These are phyloP conservation scores for Phytophthora sp. DNA, from an alignment of 352 stramenopile species.

Conservation along the genomic window DNA sequence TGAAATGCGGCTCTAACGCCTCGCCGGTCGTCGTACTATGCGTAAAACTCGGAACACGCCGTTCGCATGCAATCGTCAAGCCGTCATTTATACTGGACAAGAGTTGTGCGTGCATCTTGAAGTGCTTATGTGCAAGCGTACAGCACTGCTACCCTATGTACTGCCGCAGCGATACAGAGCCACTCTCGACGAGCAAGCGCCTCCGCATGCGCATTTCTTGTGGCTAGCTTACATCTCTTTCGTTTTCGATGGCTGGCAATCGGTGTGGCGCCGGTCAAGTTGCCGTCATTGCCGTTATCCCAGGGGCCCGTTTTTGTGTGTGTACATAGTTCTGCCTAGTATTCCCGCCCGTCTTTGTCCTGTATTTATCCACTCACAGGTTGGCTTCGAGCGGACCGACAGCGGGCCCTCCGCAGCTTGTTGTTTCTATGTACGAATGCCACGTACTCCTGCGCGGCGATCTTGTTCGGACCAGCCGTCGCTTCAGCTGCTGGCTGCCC, in stretches of 20 bases:
- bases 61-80: not conserved
- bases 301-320: conserved; percentile 26
- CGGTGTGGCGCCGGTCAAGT: not conserved
- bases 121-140: conserved; percentile 9
- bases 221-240: not conserved
- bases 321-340: conserved; percentile 20
- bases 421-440: conserved; percentile 30
- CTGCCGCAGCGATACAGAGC: not conserved
- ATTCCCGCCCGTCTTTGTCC: conserved; percentile 3
- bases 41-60: conserved; percentile 12
- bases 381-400: conserved; percentile 1
- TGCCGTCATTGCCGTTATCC: conserved; percentile 8
- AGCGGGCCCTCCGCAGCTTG: conserved; percentile 28
- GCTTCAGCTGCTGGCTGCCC: conserved; percentile 15
- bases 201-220: conserved; percentile 16
- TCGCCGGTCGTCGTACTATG: conserved; percentile 5
- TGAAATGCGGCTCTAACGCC: not conserved
- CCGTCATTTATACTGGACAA: not conserved
- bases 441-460: conserved; percentile 25
- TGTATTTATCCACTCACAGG: conserved; percentile 23
- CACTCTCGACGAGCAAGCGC: not conserved
- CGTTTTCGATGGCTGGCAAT: not conserved
- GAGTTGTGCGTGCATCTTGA: conserved; percentile 9
- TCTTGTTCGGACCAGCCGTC: conserved; percentile 25
- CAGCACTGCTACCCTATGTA: too few species aligned